phyloP scores from a whole-genome alignment of 345 rosid species.

The Cardamine resedifolia region DNA sequence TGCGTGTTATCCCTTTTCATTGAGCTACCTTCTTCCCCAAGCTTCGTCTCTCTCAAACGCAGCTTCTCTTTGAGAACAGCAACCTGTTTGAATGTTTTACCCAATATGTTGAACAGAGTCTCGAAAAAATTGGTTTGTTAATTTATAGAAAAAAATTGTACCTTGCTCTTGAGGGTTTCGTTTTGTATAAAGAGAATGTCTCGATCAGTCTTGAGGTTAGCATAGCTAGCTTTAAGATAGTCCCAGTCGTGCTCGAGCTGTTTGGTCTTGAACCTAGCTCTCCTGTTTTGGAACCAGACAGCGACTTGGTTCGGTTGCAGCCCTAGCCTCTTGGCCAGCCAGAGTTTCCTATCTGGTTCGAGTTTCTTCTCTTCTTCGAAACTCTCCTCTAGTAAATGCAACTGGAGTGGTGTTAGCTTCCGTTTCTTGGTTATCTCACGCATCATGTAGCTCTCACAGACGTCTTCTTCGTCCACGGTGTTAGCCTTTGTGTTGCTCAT shows the following conservation, averaged over 20 bases:
- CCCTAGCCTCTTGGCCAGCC: conserved; percentile 68
- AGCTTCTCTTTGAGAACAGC: conserved; percentile 50
- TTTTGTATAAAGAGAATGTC: conserved; percentile 52
- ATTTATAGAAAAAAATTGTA: conserved; percentile 17
- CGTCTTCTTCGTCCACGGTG: conserved; percentile 17
- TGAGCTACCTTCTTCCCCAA: conserved; percentile 27
- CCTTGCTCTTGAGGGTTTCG: conserved; percentile 55
- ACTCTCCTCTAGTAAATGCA: conserved; percentile 64
- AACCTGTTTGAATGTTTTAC: conserved; percentile 44
- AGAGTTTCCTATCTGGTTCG: conserved; percentile 69
- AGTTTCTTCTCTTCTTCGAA: conserved; percentile 72
- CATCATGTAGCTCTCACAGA: conserved; percentile 22
- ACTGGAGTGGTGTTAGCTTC: conserved; percentile 58
- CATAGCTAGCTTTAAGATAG: conserved; percentile 49
- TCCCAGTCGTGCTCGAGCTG: conserved; percentile 65
- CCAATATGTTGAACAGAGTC: not conserved
- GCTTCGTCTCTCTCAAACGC: conserved; percentile 28
- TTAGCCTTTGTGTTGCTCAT: conserved; percentile 26
- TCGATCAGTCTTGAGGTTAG: conserved; percentile 58
- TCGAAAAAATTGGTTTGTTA: not conserved
- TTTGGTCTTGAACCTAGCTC: conserved; percentile 71
- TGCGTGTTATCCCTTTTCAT: conserved; percentile 10
- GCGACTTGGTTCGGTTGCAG: conserved; percentile 80
- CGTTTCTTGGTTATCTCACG: conserved; percentile 51
- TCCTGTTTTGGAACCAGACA: conserved; percentile 81